Evolutionary conservation across 768 basidiomycete species (phyloP).

Genomic region (Hortiboletus flavorubellus): DNA sequence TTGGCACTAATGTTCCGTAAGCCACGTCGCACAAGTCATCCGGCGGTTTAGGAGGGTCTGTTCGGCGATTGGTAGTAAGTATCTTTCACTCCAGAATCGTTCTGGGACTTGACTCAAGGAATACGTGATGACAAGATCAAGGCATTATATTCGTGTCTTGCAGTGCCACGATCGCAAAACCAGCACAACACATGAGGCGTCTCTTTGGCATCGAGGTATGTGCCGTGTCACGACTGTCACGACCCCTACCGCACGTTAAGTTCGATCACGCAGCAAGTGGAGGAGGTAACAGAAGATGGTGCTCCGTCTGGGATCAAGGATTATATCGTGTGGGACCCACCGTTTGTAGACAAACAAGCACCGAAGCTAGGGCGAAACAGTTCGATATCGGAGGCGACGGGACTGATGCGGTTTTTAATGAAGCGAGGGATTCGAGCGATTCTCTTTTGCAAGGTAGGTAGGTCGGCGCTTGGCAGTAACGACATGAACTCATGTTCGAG

Average conservation of each 20-base stretch:
- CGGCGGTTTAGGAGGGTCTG: slow-evolving; percentile 74
- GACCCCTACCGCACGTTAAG: neutral
- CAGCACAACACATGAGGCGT: slow-evolving; percentile 67
- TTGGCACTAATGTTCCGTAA: slow-evolving; percentile 25
- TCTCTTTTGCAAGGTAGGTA: slow-evolving; percentile 80
- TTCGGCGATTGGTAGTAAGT: slow-evolving; percentile 72
- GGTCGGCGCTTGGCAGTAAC: too few relatives aligned
- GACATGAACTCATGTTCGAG: too few relatives aligned
- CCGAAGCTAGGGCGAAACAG: slow-evolving; percentile 53
- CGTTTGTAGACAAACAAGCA: slow-evolving; percentile 51
- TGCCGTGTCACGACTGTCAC: neutral
- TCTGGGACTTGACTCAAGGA: neutral
- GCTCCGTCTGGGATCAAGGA: slow-evolving; percentile 81
- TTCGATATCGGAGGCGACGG: slow-evolving; percentile 64
- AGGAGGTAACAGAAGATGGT: slow-evolving; percentile 73
- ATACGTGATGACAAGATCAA: slow-evolving; percentile 38
- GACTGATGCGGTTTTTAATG: slow-evolving; percentile 78
- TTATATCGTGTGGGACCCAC: slow-evolving; percentile 74
- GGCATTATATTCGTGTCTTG: slow-evolving; percentile 72
- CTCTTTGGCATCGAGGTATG: slow-evolving; percentile 63
- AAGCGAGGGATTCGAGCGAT: slow-evolving; percentile 76
- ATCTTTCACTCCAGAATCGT: neutral
- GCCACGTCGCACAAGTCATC: slow-evolving; percentile 79
- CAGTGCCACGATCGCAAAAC: slow-evolving; percentile 83
- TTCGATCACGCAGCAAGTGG: slow-evolving; percentile 42